These are phyloP conservation scores for Grosmannia serpens DNA, from an alignment of 2,329 filamentous ascomycete genomes.

Conservation along the genomic window DNA sequence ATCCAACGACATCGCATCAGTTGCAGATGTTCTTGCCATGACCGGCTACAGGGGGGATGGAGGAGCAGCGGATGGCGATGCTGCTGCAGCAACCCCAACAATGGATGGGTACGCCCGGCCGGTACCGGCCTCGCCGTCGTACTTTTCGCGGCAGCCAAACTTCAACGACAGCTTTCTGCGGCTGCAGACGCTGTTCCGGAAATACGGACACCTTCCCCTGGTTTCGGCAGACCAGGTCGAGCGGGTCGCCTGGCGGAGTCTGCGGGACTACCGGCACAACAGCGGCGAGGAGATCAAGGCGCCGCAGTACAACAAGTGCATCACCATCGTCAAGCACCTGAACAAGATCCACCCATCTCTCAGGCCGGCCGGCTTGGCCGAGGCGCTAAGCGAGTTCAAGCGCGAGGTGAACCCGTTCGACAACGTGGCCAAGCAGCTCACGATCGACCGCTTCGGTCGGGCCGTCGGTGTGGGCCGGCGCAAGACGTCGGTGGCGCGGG, in stretches of 20 bases:
- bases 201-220: constrained; percentile 62
- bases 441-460: constrained; percentile 66
- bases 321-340: constrained; percentile 65
- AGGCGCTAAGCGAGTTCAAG: constrained; percentile 58
- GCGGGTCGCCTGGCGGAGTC: constrained; percentile 68
- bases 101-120: constrained; percentile 49
- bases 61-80: background rate
- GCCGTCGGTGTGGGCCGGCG: constrained; percentile 72
- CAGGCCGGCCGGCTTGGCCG: constrained; percentile 56
- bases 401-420: constrained; percentile 61
- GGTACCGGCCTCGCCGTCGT: constrained; percentile 78
- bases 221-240: constrained; percentile 55
- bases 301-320: constrained; percentile 66
- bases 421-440: constrained; percentile 48
- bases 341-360: constrained; percentile 76
- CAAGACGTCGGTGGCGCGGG: constrained; percentile 77
- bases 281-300: constrained; percentile 63
- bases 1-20: background rate
- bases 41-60: background rate
- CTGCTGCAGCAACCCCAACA: too few relatives aligned
- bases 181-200: constrained; percentile 59
- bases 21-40: background rate
- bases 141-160: constrained; percentile 75
- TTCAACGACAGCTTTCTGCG: constrained; percentile 78
- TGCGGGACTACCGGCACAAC: constrained; percentile 61